These are phyloP conservation scores for Fusarium graminum DNA, from an alignment of 2,329 filamentous ascomycete species.

Conservation along the genomic window DNA sequence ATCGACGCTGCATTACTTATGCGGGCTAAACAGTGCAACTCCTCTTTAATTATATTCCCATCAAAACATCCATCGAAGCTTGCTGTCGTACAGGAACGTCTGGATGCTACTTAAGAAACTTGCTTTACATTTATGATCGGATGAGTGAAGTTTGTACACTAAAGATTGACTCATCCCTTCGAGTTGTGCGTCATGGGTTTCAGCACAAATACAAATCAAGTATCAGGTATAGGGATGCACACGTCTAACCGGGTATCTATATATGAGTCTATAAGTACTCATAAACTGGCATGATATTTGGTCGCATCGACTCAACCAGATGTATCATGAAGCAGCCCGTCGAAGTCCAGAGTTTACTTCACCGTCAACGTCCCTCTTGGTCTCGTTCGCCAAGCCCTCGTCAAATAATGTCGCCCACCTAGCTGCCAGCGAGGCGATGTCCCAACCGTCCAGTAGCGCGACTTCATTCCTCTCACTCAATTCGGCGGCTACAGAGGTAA, in stretches of 20 bases:
- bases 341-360: slow-evolving; percentile 31
- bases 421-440: slow-evolving; percentile 49
- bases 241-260: not conserved
- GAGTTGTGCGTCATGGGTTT: not conserved
- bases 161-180: not conserved
- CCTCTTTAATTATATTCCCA: too few relatives aligned
- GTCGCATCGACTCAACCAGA: not conserved
- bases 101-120: too few relatives aligned
- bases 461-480: slow-evolving; percentile 43
- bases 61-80: too few relatives aligned
- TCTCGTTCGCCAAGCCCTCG: slow-evolving; percentile 50
- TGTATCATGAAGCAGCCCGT: slow-evolving; percentile 5
- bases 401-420: slow-evolving; percentile 54
- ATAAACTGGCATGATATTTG: not conserved
- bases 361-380: slow-evolving; percentile 43
- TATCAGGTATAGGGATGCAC: not conserved
- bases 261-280: not conserved
- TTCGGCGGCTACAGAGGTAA: slow-evolving; percentile 78
- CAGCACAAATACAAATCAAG: not conserved
- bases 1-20: too few relatives aligned
- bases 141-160: not conserved
- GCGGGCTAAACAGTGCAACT: too few relatives aligned
- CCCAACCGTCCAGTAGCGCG: slow-evolving; percentile 38
- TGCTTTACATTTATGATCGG: too few relatives aligned
- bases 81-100: too few relatives aligned